Percentiles rank a stretch among this genome's conserved stretches.
Evolutionary conservation across 2,329 filamentous ascomycete genomes (phyloP).

Genomic region (Colletotrichum sp.): DNA sequence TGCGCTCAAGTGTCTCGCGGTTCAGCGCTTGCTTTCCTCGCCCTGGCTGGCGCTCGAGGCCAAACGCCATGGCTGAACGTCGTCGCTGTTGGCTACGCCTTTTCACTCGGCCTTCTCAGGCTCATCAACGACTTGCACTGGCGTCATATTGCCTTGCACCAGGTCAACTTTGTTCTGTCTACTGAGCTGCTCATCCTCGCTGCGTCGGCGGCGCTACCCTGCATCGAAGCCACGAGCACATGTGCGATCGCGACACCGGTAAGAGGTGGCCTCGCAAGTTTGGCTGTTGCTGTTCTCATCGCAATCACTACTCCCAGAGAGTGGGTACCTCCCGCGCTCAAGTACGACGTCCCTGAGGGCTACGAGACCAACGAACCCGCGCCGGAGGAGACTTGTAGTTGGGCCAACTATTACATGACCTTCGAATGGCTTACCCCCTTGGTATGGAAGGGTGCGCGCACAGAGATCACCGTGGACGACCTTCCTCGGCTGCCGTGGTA

Average conservation of each 20-base stretch:
- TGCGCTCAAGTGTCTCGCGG: slow-evolving; percentile 45
- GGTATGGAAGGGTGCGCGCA: slow-evolving; percentile 51
- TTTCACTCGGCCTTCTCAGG: slow-evolving; percentile 48
- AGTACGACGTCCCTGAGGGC: slow-evolving; percentile 42
- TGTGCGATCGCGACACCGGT: slow-evolving; percentile 30
- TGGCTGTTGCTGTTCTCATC: slow-evolving; percentile 41
- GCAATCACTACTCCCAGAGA: slow-evolving; percentile 53
- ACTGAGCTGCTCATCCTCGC: slow-evolving; percentile 39
- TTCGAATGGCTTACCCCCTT: slow-evolving; percentile 56
- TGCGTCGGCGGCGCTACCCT: slow-evolving; percentile 46
- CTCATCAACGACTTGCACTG: slow-evolving; percentile 45
- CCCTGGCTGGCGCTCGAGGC: slow-evolving; percentile 37
- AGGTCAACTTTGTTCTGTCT: slow-evolving; percentile 52
- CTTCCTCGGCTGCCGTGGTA: slow-evolving; percentile 59
- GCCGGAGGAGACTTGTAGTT: slow-evolving; percentile 59
- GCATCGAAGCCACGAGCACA: slow-evolving; percentile 39
- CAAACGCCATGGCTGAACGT: slow-evolving; percentile 41
- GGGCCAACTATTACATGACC: slow-evolving; percentile 55
- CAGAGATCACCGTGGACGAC: slow-evolving; percentile 49
- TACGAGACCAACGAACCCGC: slow-evolving; percentile 42
- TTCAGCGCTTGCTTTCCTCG: slow-evolving; percentile 42
- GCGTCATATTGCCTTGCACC: slow-evolving; percentile 51
- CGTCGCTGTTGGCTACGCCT: slow-evolving; percentile 41
- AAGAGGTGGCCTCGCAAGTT: slow-evolving; percentile 38
- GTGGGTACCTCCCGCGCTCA: slow-evolving; percentile 51